Conservation (phyloP, 108 stramenopile species). For the Aurantiochytrium sp. region DNA sequence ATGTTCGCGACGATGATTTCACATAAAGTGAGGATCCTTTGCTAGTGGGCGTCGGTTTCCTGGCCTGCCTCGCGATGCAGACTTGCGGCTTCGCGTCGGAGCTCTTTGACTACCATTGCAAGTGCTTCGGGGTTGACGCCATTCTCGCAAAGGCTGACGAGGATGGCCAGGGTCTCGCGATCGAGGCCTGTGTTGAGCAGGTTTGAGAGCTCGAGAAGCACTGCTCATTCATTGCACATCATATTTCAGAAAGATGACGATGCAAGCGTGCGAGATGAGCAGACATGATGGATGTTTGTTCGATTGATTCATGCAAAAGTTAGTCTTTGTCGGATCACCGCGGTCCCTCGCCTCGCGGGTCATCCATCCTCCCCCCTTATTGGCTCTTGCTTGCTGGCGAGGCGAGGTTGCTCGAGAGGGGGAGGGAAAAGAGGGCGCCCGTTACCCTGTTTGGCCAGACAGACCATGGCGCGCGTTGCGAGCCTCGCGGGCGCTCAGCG, state of each 20-base stretch:
- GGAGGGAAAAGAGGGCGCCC: too few relatives aligned
- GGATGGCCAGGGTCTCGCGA: not conserved
- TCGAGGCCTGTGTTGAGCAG: slow-evolving; percentile 16
- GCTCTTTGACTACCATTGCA: slow-evolving; percentile 23
- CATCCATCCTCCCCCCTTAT: not conserved
- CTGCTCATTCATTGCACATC: not conserved
- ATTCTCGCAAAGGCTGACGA: slow-evolving; percentile 17
- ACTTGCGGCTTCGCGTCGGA: slow-evolving; percentile 16
- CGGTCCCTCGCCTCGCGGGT: not conserved
- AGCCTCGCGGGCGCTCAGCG: not conserved
- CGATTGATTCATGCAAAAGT: too few relatives aligned
- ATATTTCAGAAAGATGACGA: too few relatives aligned
- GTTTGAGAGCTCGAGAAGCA: not conserved
- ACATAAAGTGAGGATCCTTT: not conserved
- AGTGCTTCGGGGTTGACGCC: slow-evolving; percentile 25
- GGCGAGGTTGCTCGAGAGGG: too few relatives aligned
- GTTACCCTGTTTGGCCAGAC: too few relatives aligned
- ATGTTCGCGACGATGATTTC: not conserved
- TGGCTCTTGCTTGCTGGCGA: too few relatives aligned
- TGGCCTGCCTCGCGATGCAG: not conserved
- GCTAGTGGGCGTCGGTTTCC: not conserved
- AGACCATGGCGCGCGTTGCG: not conserved
- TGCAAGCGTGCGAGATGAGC: too few relatives aligned
- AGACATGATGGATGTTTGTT: too few relatives aligned
- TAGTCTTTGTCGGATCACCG: too few relatives aligned